phyloP scores from a whole-genome alignment of 1,139 yeast species.

The Sugiyamaella xylanicola region DNA sequence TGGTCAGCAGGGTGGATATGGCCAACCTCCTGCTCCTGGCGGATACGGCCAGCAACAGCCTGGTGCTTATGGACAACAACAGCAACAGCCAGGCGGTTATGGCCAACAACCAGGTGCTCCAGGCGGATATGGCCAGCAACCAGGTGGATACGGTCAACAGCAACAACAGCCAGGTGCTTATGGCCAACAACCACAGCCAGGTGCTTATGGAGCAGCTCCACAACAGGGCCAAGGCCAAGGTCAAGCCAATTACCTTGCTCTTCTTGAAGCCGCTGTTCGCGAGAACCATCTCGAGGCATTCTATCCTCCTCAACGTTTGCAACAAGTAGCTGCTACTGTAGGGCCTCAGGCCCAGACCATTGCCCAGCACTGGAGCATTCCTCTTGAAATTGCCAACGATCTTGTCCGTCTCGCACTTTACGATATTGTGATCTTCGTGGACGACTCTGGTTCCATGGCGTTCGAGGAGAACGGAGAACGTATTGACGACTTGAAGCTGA shows the following conservation, averaged over 20 bases:
- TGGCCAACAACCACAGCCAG: constrained; percentile 18
- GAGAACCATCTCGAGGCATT: constrained; percentile 39
- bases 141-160: constrained; percentile 16
- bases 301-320: constrained; percentile 40
- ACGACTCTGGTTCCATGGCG: constrained; percentile 44
- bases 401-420: constrained; percentile 40
- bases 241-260: constrained; percentile 21
- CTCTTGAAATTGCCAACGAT: constrained; percentile 41
- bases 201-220: not conserved
- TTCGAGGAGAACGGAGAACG: constrained; percentile 44
- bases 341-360: constrained; percentile 34
- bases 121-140: constrained; percentile 5
- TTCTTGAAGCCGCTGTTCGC: constrained; percentile 37
- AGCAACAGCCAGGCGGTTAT: constrained; percentile 19
- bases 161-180: constrained; percentile 17
- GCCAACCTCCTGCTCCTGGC: not conserved
- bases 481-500: constrained; percentile 41
- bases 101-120: constrained; percentile 24
- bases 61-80: constrained; percentile 18
- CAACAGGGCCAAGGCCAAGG: not conserved
- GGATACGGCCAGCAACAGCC: constrained; percentile 3
- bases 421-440: constrained; percentile 41
- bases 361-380: constrained; percentile 38
- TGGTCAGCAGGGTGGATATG: not conserved
- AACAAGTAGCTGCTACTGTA: constrained; percentile 37